Evolutionary conservation across 352 stramenopile genomes (phyloP).

Genomic region (Globisporangium megalacanthum): DNA sequence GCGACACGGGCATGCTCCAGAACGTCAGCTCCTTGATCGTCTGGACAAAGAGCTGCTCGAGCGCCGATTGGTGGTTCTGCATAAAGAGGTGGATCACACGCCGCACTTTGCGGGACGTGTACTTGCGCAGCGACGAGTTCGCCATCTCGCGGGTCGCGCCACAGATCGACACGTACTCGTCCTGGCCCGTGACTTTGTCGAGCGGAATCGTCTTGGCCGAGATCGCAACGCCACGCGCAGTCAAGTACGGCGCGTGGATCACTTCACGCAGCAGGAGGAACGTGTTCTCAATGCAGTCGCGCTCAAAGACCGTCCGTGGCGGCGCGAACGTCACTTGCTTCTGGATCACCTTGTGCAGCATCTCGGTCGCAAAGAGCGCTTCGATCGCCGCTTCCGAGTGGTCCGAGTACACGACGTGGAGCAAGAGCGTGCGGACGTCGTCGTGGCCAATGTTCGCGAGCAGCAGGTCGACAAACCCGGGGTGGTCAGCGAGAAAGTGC

Average conservation of each 20-base stretch:
- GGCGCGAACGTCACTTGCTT: constrained; percentile 69
- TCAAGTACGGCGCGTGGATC: constrained; percentile 81
- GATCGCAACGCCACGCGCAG: constrained; percentile 71
- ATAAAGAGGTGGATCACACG: constrained; percentile 82
- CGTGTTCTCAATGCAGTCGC: constrained; percentile 76
- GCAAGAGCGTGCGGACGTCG: constrained; percentile 66
- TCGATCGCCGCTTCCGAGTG: constrained; percentile 73
- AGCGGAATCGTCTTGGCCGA: constrained; percentile 83
- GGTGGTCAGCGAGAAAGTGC: constrained; percentile 54
- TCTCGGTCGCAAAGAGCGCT: constrained; percentile 58
- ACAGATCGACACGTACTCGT: constrained; percentile 86
- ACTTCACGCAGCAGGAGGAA: constrained; percentile 77
- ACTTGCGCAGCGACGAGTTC: constrained; percentile 79
- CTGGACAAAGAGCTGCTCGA: constrained; percentile 68
- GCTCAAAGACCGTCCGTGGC: constrained; percentile 65
- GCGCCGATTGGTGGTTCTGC: constrained; percentile 58
- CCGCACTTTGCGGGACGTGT: constrained; percentile 82
- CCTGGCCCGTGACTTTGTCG: constrained; percentile 80
- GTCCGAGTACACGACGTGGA: constrained; percentile 82
- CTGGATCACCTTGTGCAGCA: constrained; percentile 76
- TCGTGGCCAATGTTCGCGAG: constrained; percentile 79
- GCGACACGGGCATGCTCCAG: constrained; percentile 52
- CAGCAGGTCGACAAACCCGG: constrained; percentile 59
- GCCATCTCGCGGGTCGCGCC: constrained; percentile 76
- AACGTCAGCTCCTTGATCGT: constrained; percentile 85